phyloP scores from a whole-genome alignment of 345 rosid genomes.

The Erodium maritimum region DNA sequence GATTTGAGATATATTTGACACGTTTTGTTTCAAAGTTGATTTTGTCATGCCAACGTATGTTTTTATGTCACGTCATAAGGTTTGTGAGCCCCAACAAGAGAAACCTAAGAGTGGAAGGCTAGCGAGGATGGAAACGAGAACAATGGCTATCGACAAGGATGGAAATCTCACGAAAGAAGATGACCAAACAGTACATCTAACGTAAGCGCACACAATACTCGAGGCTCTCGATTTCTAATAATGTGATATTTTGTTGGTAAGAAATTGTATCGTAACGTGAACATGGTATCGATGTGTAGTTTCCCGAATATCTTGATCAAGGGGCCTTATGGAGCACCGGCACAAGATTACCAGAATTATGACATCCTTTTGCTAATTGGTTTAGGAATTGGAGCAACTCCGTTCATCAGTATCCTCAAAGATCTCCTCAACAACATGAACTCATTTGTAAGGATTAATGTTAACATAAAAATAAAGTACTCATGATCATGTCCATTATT shows the following conservation, averaged over 20 bases:
- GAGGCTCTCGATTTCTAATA: neutral
- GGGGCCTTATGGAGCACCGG: conserved; percentile 98
- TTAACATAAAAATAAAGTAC: conserved; percentile 26
- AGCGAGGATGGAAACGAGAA: conserved; percentile 61
- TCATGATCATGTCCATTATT: too few relatives aligned
- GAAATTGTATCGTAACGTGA: conserved; percentile 1
- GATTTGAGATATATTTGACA: too few relatives aligned
- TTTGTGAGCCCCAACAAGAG: conserved; percentile 44
- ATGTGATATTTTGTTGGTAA: neutral
- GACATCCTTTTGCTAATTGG: conserved; percentile 80
- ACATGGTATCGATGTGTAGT: conserved; percentile 19
- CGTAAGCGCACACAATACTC: neutral
- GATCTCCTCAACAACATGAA: conserved; percentile 67
- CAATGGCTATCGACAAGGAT: conserved; percentile 26
- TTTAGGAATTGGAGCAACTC: conserved; percentile 94
- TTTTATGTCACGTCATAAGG: conserved; percentile 28
- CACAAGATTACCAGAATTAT: conserved; percentile 63
- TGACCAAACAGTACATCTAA: too few relatives aligned
- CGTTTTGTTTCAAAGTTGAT: too few relatives aligned
- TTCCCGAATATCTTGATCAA: conserved; percentile 61
- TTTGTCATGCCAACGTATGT: too few relatives aligned
- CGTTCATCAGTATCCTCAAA: conserved; percentile 80
- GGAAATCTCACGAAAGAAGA: conserved; percentile 31
- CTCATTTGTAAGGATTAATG: conserved; percentile 20
- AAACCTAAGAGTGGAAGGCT: conserved; percentile 36